A percentile compares a stretch with the other conserved stretches of the same genome.
Conservation (phyloP, 306 rosid species). For the Citrullus mucosospermus region DNA sequence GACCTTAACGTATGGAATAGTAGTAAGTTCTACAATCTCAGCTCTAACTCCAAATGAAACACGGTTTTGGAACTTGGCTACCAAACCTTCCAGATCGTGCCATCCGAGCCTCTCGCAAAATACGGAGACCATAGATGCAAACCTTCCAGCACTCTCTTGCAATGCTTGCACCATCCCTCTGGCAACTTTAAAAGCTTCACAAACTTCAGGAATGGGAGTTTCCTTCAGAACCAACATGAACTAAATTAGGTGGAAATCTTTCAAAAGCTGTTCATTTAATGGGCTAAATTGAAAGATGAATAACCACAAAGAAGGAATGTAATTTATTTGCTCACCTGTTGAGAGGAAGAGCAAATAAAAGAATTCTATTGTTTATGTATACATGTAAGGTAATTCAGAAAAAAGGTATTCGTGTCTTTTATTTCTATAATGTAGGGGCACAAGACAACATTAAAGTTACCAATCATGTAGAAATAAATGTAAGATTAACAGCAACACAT, state of each 20-base stretch:
- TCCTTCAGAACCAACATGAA: constrained; percentile 42
- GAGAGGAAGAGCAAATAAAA: not conserved
- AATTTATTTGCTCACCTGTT: not conserved
- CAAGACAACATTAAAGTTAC: not conserved
- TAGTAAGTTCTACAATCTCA: constrained; percentile 92
- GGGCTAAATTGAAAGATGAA: not conserved
- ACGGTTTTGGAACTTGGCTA: constrained; percentile 86
- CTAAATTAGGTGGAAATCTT: constrained; percentile 3
- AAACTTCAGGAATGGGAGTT: constrained; percentile 72
- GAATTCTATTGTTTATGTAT: not conserved
- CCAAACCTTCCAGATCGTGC: constrained; percentile 88
- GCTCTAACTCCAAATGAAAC: constrained; percentile 93
- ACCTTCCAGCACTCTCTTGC: constrained; percentile 97
- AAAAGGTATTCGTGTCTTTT: not conserved
- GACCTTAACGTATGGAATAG: constrained; percentile 83
- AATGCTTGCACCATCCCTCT: constrained; percentile 96
- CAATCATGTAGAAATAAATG: constrained; percentile 6
- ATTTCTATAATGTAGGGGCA: not conserved
- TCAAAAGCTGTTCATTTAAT: constrained; percentile 1
- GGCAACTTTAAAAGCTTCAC: constrained; percentile 85
- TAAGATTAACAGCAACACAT: not conserved
- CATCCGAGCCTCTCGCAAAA: constrained; percentile 97
- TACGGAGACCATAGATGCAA: constrained; percentile 91
- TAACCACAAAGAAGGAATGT: not conserved
- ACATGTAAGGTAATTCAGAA: not conserved